phyloP scores from a whole-genome alignment of 345 rosid species.

The Populus simonii region DNA sequence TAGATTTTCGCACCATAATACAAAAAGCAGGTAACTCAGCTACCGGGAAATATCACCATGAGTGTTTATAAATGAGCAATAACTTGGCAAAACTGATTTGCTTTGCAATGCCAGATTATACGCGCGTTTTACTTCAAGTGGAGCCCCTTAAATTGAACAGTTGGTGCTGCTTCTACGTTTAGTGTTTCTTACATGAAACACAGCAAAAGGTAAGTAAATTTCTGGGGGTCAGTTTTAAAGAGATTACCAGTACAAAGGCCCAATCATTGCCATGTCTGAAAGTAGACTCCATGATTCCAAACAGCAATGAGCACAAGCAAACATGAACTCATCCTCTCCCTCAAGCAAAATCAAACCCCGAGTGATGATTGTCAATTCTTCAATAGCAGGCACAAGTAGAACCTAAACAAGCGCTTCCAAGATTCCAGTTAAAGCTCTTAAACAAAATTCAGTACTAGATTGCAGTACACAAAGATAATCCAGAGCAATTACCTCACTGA shows the following conservation, averaged over 20 bases:
- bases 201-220: too few species aligned
- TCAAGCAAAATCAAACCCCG: constrained; percentile 76
- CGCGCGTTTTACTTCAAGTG: too few species aligned
- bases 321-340: constrained; percentile 98
- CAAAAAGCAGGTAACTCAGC: too few species aligned
- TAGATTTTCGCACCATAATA: not conserved
- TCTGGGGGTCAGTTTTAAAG: too few species aligned
- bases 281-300: constrained; percentile 62
- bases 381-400: constrained; percentile 82
- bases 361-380: constrained; percentile 75
- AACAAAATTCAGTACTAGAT: constrained; percentile 27
- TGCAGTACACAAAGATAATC: too few species aligned
- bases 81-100: too few species aligned
- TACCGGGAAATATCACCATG: too few species aligned
- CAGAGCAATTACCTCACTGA: constrained; percentile 47
- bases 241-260: constrained; percentile 93
- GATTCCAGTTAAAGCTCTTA: constrained; percentile 74
- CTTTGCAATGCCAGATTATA: too few species aligned
- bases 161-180: too few species aligned
- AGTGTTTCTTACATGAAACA: too few species aligned
- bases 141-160: too few species aligned
- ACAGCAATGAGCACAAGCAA: constrained; percentile 93
- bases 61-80: too few species aligned
- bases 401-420: constrained; percentile 94
- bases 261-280: constrained; percentile 83